Percentiles rank a stretch among this genome's conserved stretches.
These are phyloP conservation scores for Dendrobium catenatum DNA, from an alignment of 106 monocot species.

Conservation along the genomic window DNA sequence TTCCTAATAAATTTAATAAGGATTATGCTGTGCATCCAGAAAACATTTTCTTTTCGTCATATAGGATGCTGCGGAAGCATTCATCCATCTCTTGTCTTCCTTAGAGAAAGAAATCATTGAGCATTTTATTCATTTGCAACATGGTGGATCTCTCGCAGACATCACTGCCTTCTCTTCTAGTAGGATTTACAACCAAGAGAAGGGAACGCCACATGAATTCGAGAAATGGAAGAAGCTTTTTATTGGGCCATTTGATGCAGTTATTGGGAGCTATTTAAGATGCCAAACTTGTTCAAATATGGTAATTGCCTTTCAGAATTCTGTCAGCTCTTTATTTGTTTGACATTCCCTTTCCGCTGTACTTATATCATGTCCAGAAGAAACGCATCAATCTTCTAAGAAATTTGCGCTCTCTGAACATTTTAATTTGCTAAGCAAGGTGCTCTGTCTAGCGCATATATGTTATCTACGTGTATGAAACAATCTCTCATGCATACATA, in stretches of 20 bases:
- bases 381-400: not conserved
- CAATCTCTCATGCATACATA: too few relatives aligned
- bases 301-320: constrained; percentile 25
- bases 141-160: constrained; percentile 40
- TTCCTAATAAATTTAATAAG: not conserved
- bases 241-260: constrained; percentile 73
- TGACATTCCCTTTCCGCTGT: not conserved
- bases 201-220: constrained; percentile 25
- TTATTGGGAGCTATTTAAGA: constrained; percentile 61
- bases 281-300: constrained; percentile 66
- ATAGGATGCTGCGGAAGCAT: constrained; percentile 92
- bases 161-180: constrained; percentile 33
- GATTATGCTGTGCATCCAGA: not conserved
- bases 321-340: not conserved
- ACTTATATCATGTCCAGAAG: not conserved
- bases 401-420: not conserved
- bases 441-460: too few relatives aligned
- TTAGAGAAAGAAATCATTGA: constrained; percentile 58
- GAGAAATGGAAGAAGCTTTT: constrained; percentile 43
- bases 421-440: too few relatives aligned
- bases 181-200: constrained; percentile 31
- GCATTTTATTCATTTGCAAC: constrained; percentile 18
- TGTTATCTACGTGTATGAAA: too few relatives aligned
- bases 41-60: constrained; percentile 10
- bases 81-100: constrained; percentile 67